Conservation (phyloP, 345 rosid genomes). For the Camelina hispida region DNA sequence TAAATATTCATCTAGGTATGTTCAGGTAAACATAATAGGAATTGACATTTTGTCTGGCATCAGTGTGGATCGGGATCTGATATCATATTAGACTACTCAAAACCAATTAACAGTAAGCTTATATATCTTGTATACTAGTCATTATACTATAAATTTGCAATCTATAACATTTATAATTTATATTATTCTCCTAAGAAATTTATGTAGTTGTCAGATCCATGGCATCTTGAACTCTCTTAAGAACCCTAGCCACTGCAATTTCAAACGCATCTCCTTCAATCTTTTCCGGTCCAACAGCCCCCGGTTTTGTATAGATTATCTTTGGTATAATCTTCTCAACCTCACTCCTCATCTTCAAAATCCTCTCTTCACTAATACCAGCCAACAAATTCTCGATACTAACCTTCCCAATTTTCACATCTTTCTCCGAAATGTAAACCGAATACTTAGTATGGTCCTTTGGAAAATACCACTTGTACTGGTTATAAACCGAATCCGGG, state of each 20-base stretch:
- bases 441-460: conserved; percentile 50
- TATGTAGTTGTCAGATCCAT: neutral
- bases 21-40: too few relatives aligned
- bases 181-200: neutral
- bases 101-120: too few relatives aligned
- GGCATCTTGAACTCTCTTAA: conserved; percentile 46
- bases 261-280: conserved; percentile 54
- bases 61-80: too few relatives aligned
- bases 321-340: conserved; percentile 55
- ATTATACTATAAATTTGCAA: neutral
- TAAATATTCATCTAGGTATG: too few relatives aligned
- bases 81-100: too few relatives aligned
- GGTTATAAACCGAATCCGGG: conserved; percentile 50
- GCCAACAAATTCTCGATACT: conserved; percentile 35
- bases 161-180: neutral
- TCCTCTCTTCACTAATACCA: conserved; percentile 19
- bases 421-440: conserved; percentile 44
- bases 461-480: conserved; percentile 61
- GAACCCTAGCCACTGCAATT: conserved; percentile 45
- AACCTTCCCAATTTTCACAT: conserved; percentile 29
- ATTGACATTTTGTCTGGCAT: too few relatives aligned
- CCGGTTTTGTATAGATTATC: conserved; percentile 51
- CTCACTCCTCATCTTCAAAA: conserved; percentile 49
- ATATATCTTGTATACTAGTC: too few relatives aligned
- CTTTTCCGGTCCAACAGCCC: conserved; percentile 11